Percentiles rank a stretch among this genome's conserved stretches.
Conservation (phyloP, 2,329 filamentous ascomycete species). For the Periconia sp. region DNA sequence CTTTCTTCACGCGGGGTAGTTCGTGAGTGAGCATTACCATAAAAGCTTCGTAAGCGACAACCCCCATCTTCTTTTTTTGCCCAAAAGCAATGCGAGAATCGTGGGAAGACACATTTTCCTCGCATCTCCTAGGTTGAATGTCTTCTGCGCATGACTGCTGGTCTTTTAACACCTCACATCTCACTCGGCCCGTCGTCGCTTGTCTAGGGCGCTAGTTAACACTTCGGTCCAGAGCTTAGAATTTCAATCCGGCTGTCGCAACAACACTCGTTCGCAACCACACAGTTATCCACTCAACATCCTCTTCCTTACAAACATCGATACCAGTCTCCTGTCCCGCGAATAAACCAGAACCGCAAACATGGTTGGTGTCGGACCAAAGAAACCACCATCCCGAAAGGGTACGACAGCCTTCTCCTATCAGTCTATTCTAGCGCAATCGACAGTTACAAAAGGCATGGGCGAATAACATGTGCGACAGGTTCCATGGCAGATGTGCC, state of each 20-base stretch:
- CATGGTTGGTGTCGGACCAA: constrained; percentile 69
- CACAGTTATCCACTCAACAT: too few relatives aligned
- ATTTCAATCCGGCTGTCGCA: too few relatives aligned
- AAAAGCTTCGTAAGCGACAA: constrained; percentile 17
- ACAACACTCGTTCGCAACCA: too few relatives aligned
- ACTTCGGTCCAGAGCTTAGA: too few relatives aligned
- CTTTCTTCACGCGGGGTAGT: constrained; percentile 14
- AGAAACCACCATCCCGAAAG: constrained; percentile 72
- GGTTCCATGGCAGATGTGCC: constrained; percentile 92
- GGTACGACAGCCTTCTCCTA: constrained; percentile 60
- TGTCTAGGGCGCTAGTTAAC: neutral
- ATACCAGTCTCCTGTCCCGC: neutral
- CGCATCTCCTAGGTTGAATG: too few relatives aligned
- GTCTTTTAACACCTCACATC: neutral
- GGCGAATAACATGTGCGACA: constrained; percentile 47
- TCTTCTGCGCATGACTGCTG: neutral
- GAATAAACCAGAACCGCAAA: constrained; percentile 36
- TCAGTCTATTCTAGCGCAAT: neutral
- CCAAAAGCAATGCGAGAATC: constrained; percentile 10
- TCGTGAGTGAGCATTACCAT: constrained; percentile 17
- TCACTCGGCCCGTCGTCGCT: neutral
- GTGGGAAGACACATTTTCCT: neutral
- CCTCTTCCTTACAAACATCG: neutral
- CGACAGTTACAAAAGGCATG: constrained; percentile 10
- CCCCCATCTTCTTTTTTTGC: constrained; percentile 10